Evolutionary conservation across 2,329 filamentous ascomycete species (phyloP), one percentile per base, ranked within the genome.

Genomic region (Colletotrichum tofieldiae): DNA sequence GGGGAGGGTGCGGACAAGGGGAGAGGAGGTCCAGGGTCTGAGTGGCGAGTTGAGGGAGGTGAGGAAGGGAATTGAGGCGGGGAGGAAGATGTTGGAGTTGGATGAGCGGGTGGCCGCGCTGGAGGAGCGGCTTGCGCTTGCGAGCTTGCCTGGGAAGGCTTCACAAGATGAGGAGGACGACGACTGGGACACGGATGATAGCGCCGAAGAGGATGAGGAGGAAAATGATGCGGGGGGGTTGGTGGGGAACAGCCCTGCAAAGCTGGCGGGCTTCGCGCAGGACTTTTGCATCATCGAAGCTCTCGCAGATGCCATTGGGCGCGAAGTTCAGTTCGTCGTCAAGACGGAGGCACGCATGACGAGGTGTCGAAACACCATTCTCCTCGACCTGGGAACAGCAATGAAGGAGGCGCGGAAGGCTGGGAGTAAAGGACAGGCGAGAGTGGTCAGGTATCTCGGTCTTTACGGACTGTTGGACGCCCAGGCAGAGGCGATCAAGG

Each of bases 1-100:
- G 78, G 85, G 84, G 12, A 88, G 87, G 23, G 93, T 98, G 0
- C 84, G 86, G 9, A 86, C 88, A 71, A 88, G 92, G 74, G 90
- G 89, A 32, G 82, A 82, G 26, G 92, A 96, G 76, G 89, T 95
- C 1, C 85, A 86, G 47, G 81, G 79, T 5, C 82, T 95, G 63
- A 85, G 94, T 67, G 81, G 84, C n/a, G 91, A 97, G 81, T 89
- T 95, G 78, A 88, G 86, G 73, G 83, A 78, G n/a, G 87, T 95
- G 6, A 86, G 90, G 70, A 82, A 83, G 16, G 86, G 91, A 62
- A 91, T 96, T 52, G 90, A 93, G 76, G 75, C 81, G 2, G 91
- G 89, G 0, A 82, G 90, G 73, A 86, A 86, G 75, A 86, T 95
- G 84, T 79, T 95, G 37, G 93, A 94, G 79, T 82, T 93, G 23